phyloP scores from a whole-genome alignment of 345 rosid genomes.

The Boechera retrofracta region DNA sequence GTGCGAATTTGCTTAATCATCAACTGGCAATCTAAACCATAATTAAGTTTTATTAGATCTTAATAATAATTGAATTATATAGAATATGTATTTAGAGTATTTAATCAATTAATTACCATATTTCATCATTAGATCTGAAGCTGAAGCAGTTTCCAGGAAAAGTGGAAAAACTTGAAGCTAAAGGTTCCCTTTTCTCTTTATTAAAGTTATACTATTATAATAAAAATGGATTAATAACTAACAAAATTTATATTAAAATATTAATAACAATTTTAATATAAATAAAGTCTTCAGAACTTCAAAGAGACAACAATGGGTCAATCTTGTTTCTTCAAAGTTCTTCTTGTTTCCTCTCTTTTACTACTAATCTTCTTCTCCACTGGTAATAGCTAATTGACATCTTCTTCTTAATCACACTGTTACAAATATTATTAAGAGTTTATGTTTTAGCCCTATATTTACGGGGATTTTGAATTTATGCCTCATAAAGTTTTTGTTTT shows the following conservation, averaged over 20 bases:
- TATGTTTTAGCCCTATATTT: constrained; percentile 2
- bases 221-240: constrained; percentile 32
- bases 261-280: constrained; percentile 1
- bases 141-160: constrained; percentile 48
- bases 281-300: constrained; percentile 30
- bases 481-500: constrained; percentile 1
- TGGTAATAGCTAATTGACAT: constrained; percentile 30
- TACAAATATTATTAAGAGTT: neutral
- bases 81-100: neutral
- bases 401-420: neutral
- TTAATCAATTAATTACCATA: neutral
- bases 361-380: constrained; percentile 40
- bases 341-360: constrained; percentile 42
- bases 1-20: constrained; percentile 30
- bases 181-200: constrained; percentile 38
- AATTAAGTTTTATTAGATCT: constrained; percentile 5
- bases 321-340: constrained; percentile 39
- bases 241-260: neutral
- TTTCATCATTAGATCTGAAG: constrained; percentile 48
- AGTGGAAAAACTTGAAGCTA: constrained; percentile 41
- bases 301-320: constrained; percentile 46
- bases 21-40: constrained; percentile 9
- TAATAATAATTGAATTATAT: neutral
- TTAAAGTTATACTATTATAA: constrained; percentile 25
- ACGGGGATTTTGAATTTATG: neutral